Conservation (phyloP, 2,329 filamentous ascomycete genomes). For the Didymella lethalis region DNA sequence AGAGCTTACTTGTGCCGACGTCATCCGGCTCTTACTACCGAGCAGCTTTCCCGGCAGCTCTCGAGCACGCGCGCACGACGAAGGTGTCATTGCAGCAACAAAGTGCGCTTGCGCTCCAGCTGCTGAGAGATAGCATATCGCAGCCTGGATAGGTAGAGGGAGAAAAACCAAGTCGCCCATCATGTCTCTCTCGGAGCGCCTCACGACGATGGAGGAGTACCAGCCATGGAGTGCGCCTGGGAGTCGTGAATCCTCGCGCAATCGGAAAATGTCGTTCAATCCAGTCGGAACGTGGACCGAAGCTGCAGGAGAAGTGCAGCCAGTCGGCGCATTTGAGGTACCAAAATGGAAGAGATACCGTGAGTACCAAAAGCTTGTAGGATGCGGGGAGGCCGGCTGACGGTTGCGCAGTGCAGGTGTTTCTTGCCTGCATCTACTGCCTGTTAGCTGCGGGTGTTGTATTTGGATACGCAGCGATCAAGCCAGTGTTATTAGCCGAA, state of each 20-base stretch:
- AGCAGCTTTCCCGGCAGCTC: conserved; percentile 4
- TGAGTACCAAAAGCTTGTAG: conserved; percentile 43
- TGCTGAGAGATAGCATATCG: not conserved
- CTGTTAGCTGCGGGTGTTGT: conserved; percentile 72
- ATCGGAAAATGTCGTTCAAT: conserved; percentile 60
- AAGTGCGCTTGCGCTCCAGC: not conserved
- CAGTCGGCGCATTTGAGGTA: conserved; percentile 62
- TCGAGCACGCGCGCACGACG: conserved; percentile 13
- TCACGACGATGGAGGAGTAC: conserved; percentile 53
- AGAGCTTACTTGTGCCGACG: conserved; percentile 8
- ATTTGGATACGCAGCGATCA: conserved; percentile 53
- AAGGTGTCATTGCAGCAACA: conserved; percentile 5
- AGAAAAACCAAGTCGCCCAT: conserved; percentile 11
- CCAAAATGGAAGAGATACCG: conserved; percentile 61
- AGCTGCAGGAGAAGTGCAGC: conserved; percentile 50
- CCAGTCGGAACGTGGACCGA: conserved; percentile 58
- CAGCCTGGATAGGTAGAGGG: not conserved
- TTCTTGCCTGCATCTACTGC: conserved; percentile 73
- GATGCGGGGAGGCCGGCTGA: conserved; percentile 26
- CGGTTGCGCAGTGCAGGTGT: conserved; percentile 68
- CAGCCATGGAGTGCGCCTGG: conserved; percentile 51
- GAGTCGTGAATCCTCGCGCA: conserved; percentile 48
- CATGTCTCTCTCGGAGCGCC: conserved; percentile 52
- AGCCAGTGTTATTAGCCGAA: conserved; percentile 50
- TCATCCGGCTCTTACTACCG: conserved; percentile 12